These are phyloP conservation scores for Juncus inflexus DNA, from an alignment of 176 grass and related monocot species.

Conservation along the genomic window DNA sequence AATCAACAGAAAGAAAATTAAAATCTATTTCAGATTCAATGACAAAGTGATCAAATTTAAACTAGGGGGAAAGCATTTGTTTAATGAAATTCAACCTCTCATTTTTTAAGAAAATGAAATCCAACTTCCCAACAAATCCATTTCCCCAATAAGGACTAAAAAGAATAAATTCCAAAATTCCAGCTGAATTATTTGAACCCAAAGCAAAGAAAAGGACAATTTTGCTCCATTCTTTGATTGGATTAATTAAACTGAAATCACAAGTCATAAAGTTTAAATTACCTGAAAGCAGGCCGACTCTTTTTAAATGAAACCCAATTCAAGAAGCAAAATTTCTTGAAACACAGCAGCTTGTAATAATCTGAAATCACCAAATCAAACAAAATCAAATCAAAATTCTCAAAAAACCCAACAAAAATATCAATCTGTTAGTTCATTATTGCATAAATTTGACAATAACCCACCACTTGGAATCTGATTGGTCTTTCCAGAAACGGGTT, in stretches of 20 bases:
- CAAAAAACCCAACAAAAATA: neutral
- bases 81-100: too few relatives aligned
- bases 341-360: slow-evolving; percentile 1
- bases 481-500: slow-evolving; percentile 31
- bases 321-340: slow-evolving; percentile 33
- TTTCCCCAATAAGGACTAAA: too few relatives aligned
- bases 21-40: neutral
- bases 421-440: neutral
- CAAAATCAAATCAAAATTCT: slow-evolving; percentile 9
- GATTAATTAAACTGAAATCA: too few relatives aligned
- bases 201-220: too few relatives aligned
- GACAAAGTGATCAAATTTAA: neutral
- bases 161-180: too few relatives aligned
- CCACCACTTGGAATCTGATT: slow-evolving; percentile 8
- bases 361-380: slow-evolving; percentile 13
- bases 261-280: slow-evolving; percentile 1
- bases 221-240: too few relatives aligned
- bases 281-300: slow-evolving; percentile 4
- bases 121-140: too few relatives aligned
- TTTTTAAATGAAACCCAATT: neutral
- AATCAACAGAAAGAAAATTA: neutral
- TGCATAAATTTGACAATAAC: neutral
- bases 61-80: too few relatives aligned
- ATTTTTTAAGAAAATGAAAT: too few relatives aligned
- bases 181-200: too few relatives aligned